A percentile compares a stretch with the other conserved stretches of the same genome.
Evolutionary conservation across 306 rosid genomes (phyloP).

Genomic region (Quercus rubra): DNA sequence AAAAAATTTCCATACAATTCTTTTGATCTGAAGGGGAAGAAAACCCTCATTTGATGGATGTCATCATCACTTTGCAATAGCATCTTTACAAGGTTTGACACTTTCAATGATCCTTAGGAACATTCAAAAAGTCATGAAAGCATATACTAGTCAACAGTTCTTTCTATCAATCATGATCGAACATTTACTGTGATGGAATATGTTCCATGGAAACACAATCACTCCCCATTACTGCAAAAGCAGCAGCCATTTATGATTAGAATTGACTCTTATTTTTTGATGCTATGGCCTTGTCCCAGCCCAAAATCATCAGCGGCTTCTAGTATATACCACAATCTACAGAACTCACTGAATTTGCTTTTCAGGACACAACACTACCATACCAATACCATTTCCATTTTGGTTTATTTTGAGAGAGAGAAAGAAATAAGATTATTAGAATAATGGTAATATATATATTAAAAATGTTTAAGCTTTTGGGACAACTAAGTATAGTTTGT

Average conservation of each 20-base stretch:
- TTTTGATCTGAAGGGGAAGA: background rate
- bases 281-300: background rate
- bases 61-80: background rate
- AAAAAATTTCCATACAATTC: too few species aligned
- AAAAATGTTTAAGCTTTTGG: too few species aligned
- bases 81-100: background rate
- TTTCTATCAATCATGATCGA: background rate
- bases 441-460: too few species aligned
- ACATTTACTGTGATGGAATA: background rate
- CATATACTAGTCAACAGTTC: background rate
- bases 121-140: conserved; percentile 2
- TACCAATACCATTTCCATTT: too few species aligned
- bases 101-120: background rate
- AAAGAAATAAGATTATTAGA: too few species aligned
- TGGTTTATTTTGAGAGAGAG: too few species aligned
- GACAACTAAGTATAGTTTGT: too few species aligned
- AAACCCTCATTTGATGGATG: background rate
- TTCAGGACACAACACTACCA: too few species aligned
- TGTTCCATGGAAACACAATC: conserved; percentile 2
- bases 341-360: too few species aligned
- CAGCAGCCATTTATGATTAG: background rate
- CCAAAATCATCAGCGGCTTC: background rate
- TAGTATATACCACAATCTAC: too few species aligned
- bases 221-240: conserved; percentile 3
- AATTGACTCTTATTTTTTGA: background rate